Evolutionary conservation across 1,284 basidiomycete genomes (phyloP).

Genomic region (Blastosporella zonata): DNA sequence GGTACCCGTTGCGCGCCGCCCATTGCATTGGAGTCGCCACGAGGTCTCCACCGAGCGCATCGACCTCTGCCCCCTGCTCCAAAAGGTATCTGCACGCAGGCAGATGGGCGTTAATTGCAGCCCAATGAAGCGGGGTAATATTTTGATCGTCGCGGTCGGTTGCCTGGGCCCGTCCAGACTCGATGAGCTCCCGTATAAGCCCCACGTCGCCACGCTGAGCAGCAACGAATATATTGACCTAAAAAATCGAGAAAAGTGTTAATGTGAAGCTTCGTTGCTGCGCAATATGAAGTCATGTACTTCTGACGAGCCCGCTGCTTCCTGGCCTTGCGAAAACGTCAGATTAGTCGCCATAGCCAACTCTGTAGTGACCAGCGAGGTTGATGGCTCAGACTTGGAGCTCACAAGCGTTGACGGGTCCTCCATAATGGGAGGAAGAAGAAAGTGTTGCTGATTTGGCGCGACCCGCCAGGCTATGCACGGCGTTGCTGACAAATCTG

Average conservation of each 20-base stretch:
- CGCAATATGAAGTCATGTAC: constrained; percentile 20
- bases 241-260: constrained; percentile 4
- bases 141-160: constrained; percentile 87
- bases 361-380: constrained; percentile 37
- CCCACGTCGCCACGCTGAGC: constrained; percentile 85
- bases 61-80: constrained; percentile 93
- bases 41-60: constrained; percentile 92
- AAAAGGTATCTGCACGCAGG: constrained; percentile 78
- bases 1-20: constrained; percentile 95
- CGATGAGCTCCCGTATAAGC: constrained; percentile 66
- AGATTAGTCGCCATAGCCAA: constrained; percentile 39
- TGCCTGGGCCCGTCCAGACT: constrained; percentile 70
- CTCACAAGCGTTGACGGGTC: constrained; percentile 29
- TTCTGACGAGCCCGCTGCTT: constrained; percentile 22
- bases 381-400: constrained; percentile 38
- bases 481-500: constrained; percentile 9
- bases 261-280: neutral
- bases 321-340: constrained; percentile 32
- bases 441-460: neutral
- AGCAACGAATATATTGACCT: constrained; percentile 75
- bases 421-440: constrained; percentile 16
- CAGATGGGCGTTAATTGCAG: constrained; percentile 89
- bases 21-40: constrained; percentile 97
- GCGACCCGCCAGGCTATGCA: neutral
- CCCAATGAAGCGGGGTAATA: constrained; percentile 96